A percentile compares a stretch with the other conserved stretches of the same genome.
Evolutionary conservation across 2,329 filamentous ascomycete genomes (phyloP).

Genomic region (Alternaria solani): DNA sequence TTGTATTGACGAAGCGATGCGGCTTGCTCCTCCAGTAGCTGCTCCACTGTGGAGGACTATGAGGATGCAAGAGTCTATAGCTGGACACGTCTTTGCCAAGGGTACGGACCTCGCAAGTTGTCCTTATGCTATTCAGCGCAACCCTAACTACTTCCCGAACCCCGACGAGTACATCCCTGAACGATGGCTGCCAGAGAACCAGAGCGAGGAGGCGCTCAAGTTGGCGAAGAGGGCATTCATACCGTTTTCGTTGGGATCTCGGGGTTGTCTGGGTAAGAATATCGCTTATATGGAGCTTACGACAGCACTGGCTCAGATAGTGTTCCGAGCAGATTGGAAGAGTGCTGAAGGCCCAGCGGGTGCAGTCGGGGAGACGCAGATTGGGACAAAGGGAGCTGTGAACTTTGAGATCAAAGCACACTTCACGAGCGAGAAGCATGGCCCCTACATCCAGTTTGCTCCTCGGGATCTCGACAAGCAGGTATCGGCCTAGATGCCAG

Average conservation of each 20-base stretch:
- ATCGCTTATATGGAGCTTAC: slow-evolving; percentile 14
- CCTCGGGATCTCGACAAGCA: background rate
- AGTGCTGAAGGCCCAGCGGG: background rate
- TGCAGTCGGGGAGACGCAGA: background rate
- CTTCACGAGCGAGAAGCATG: slow-evolving; percentile 5
- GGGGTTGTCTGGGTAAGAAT: slow-evolving; percentile 9
- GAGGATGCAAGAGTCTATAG: slow-evolving; percentile 1
- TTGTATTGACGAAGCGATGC: slow-evolving; percentile 38
- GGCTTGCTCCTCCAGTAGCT: slow-evolving; percentile 30
- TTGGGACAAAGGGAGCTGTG: background rate
- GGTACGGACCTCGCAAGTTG: slow-evolving; percentile 1
- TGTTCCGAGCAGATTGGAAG: slow-evolving; percentile 9
- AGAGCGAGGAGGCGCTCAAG: background rate
- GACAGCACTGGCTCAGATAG: background rate
- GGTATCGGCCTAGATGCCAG: background rate
- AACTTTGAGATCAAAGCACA: slow-evolving; percentile 3
- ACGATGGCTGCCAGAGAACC: slow-evolving; percentile 2
- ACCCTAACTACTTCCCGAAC: slow-evolving; percentile 5
- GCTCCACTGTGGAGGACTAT: slow-evolving; percentile 23
- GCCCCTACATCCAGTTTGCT: slow-evolving; percentile 2
- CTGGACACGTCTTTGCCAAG: background rate
- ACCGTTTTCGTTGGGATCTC: slow-evolving; percentile 9
- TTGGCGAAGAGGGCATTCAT: slow-evolving; percentile 3
- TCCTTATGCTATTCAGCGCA: background rate
- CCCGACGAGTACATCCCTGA: slow-evolving; percentile 8